Base-by-base conservation (phyloP, 371 early-diverging fungal species). In the Zychaea mexicana region DNA sequence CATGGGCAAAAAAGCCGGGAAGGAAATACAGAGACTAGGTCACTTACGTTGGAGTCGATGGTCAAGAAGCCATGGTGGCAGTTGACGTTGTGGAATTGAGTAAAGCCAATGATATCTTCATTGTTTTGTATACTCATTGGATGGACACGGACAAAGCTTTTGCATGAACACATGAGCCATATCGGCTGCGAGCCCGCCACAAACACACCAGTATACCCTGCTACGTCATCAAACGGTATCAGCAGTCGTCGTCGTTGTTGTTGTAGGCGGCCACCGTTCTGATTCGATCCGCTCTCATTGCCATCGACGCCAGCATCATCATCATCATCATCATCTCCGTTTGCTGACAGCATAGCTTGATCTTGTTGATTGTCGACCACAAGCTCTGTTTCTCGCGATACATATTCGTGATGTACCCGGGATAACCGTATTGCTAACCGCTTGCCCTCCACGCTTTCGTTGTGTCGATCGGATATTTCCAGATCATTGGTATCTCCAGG, bases 201-300 rank as follows among this genome's bases (percentile, higher is more conserved):
- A 73, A 97, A 92, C 12, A 97, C 85, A 47, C 96, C 98, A 5
- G 90, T 72, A 70, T 90, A 95, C 5, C 92, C 92, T 36, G 88
- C 80, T 0, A 92, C 79, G 60, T 92, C 90, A 13, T 76, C 73
- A 46, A 91, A 91, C 2, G 86, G 85, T 15, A 86, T 74, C 46
- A 92, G 54, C 60, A 76, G 45, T 52, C 73, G 71, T 21, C 73
- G 66, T 13, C 68, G 45, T 52, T 72, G 71, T 21, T 72, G 66
- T 13, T 70, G 68, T 19, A 65, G 59, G 13, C 22, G 42, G 17
- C 13, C 19, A 38, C 39, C 36, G 15, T 53, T 38, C 21, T 61
- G 33, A 36, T 36, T 42, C 15, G 15, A 10, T 2, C 26, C n/a
- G 49, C 19, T 38, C 32, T 19, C 21, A 8, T 8, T 49, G 6